Evolutionary conservation across 768 basidiomycete species (phyloP), one percentile per base, ranked within the genome.

Genomic region (Holtermanniella nyarrowii): DNA sequence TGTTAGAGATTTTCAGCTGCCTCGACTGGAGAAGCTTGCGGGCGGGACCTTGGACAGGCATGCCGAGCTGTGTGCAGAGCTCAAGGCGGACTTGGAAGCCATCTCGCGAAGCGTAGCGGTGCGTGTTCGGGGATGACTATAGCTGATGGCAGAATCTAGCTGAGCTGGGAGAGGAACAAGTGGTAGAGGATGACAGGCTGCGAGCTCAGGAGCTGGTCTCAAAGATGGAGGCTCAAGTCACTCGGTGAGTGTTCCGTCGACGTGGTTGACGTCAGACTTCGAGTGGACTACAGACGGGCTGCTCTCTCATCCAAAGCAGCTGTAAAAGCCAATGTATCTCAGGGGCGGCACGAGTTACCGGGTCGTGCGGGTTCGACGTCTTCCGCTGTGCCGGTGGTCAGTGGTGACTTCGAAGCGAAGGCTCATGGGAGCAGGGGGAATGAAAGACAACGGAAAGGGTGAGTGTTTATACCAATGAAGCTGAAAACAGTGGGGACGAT

Each of bases 281-380:
- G 80, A 50, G 77, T 75, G 54, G 82, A 84, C 40, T 77, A 78
- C 16, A 79, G 88, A 41, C 74, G 76, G 20, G 87, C 87, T 1
- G 64, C 86, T 3, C 76, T 91, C 0, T 62, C 76, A 4, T 90
- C 87, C 3, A 93, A 88, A 66, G 77, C 78, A 40, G 75, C 76
- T 3, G 84, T 90, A 48, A 83, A 88, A 60, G 73, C 79, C 0
- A 78, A 77, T 44, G 75, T 73, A 42, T 70, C 72, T 50, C 83
- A 81, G 0, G 78, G 77, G 51, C 76, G 82, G 44, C 82, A 86
- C 37, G 86, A 88, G 60, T 77, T 89, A 11, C 72, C 88, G 22
- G 70, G n/a, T n/a, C n/a, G 74, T 2, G 79, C 80, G 2, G 72
- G 79, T 3, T 75, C 70, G 20, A 59, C 21, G 22, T 22, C 49